phyloP scores from a whole-genome alignment of 169 alveolate genomes.

The Plasmodium gonderi region DNA sequence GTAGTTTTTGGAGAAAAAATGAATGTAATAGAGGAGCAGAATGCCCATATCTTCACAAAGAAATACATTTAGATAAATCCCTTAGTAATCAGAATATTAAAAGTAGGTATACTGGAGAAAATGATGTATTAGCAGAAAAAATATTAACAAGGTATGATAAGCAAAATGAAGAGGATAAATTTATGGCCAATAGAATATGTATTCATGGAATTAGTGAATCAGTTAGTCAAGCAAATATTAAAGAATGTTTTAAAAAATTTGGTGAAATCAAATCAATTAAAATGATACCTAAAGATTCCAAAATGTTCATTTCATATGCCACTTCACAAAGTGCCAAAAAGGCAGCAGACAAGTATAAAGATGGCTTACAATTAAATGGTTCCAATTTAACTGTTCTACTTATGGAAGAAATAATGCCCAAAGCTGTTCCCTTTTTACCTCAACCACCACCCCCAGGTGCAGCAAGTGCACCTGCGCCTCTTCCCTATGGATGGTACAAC shows the following conservation, averaged over 20 bases:
- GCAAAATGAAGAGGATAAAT: constrained; percentile 18
- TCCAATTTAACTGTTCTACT: constrained; percentile 27
- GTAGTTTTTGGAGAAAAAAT: constrained; percentile 95
- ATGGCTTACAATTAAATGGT: constrained; percentile 55
- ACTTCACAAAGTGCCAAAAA: constrained; percentile 36
- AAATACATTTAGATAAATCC: constrained; percentile 79
- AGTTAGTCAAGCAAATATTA: constrained; percentile 34
- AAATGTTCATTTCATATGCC: constrained; percentile 56
- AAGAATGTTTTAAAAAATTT: constrained; percentile 67
- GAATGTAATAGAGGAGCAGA: constrained; percentile 95
- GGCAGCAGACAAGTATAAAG: constrained; percentile 55
- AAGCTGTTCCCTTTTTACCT: neutral
- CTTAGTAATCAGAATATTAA: constrained; percentile 81
- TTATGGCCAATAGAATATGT: constrained; percentile 31
- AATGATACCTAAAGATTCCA: constrained; percentile 68
- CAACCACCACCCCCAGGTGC: neutral
- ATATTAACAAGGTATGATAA: constrained; percentile 63
- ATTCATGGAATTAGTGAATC: constrained; percentile 63
- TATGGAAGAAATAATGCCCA: neutral
- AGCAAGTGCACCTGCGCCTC: neutral
- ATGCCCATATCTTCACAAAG: constrained; percentile 92
- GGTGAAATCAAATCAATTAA: constrained; percentile 71
- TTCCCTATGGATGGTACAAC: neutral
- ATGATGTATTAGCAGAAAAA: constrained; percentile 82
- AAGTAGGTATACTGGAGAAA: constrained; percentile 82